Evolutionary conservation across 257 asterid genomes (phyloP), one percentile per base, ranked within the genome.

Genomic region (Handroanthus guayacan): DNA sequence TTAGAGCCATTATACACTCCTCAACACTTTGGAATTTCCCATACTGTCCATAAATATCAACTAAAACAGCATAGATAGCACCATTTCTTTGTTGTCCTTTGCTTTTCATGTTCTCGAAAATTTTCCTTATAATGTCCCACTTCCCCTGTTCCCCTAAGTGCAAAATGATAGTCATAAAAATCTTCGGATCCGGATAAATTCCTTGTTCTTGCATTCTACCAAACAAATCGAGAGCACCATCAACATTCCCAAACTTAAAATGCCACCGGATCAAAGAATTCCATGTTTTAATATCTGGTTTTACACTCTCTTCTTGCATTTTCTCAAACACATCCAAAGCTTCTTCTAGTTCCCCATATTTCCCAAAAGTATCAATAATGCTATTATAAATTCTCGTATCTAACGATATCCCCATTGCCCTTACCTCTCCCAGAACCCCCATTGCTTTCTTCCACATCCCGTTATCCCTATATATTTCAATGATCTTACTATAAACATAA

Each of bases 361-460:
- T 92, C 41, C 95, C 97, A 61, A 94, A 89, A 39, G 97, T 94
- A 74, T 94, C 97, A 9, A 94, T 88, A 48, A 92, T 86, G 83
- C 97, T 87, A 71, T 88, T 89, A 62, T 85, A 94, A n/a, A 92
- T 80, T 55, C 82, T 85, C 83, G 83, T 82, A 80, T 92, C 98
- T 72, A 90, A 44, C 39, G 76, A 68, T 75, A 90, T 63, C 79
- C 97, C 97, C 85, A 72, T 84, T 13, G 84, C 91, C 63, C 69
- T 73, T 9, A 90, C 91, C 85, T 94, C 97, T 37, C 80, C 85
- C 78, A 92, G 68, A 69, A 92, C 86, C 74, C 81, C 91, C 78
- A 89, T 81, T 2, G 99, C 97, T 66, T 90, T 94, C 83, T 85
- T 92, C 99, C 99, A 92, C 97, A 94, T 92, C 83, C 99, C 97